Percentiles rank a stretch among this genome's conserved stretches.
Conservation (phyloP, 805 yeast species). For the Ogataea nitratoaversa region DNA sequence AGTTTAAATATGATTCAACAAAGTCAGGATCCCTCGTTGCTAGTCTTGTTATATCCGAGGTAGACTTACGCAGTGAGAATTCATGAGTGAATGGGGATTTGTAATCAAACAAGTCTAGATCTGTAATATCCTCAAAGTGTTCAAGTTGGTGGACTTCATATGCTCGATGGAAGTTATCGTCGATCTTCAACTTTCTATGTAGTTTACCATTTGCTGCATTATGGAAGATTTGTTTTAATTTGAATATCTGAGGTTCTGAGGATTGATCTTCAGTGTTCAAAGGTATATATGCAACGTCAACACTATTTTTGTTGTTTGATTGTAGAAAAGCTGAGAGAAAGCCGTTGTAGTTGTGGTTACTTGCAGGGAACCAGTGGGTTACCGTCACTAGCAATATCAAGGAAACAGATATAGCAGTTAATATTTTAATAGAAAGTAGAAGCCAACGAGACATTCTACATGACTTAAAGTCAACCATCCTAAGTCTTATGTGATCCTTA, state of each 20-base stretch:
- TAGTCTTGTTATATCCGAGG: conserved; percentile 32
- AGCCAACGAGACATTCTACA: neutral
- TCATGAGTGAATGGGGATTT: conserved; percentile 19
- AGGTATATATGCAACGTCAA: neutral
- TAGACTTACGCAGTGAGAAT: conserved; percentile 14
- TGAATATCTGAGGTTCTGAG: conserved; percentile 16
- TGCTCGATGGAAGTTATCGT: conserved; percentile 7
- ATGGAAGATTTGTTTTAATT: conserved; percentile 57
- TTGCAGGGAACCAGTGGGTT: neutral
- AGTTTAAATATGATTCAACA: conserved; percentile 61
- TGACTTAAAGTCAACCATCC: neutral
- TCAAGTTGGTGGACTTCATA: conserved; percentile 1
- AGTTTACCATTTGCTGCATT: conserved; percentile 47
- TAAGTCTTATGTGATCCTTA: no score
- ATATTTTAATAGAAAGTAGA: no score
- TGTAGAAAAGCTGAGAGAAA: neutral
- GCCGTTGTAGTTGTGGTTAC: neutral
- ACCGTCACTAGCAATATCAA: neutral
- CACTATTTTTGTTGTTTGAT: neutral
- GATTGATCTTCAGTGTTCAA: neutral
- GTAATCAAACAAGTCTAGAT: conserved; percentile 1
- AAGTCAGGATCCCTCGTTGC: conserved; percentile 51
- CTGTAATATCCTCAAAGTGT: conserved; percentile 3
- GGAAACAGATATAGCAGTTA: neutral
- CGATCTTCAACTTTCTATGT: conserved; percentile 37